Evolutionary conservation across 2,329 filamentous ascomycete species (phyloP), one percentile per base, ranked within the genome.

Genomic region (Claviceps sp.): DNA sequence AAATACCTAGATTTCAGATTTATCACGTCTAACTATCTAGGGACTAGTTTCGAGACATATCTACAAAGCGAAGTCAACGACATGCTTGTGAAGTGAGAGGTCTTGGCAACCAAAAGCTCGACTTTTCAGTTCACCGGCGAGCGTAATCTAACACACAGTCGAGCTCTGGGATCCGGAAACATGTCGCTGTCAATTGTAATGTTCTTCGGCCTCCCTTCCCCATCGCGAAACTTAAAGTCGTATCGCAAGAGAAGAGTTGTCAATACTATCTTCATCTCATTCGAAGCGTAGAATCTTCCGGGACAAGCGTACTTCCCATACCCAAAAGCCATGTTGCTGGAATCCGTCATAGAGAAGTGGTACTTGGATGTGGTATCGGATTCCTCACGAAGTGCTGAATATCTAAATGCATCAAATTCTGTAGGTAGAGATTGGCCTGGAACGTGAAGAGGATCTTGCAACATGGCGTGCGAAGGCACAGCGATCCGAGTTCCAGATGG

Each of bases 241-340:
- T 75, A 77, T 51, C 74, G 71, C 20, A 72, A 56, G 3, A 76
- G 49, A 39, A 77, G 56, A 53, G 74, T 68, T 2, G 71, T 64
- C 3, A 78, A 50, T 5, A 75, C 61, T 58, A 78, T 71, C 61
- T 78, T 78, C 20, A 75, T 63, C 59, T 75, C 72, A 47, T 72
- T 68, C 0, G 70, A 67, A 0, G 75, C 74, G 54, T 77, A 76
- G 61, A 78, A 77, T 1, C 74, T 66, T 0, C 44, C 44, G 34
- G 44, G 44, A 23, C 44, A 45, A 7, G 44, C 44, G 71, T 70
- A 50, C 74, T 71, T 66, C 2, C 77, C 77, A 54, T 77, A 71
- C 0, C 77, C 75, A 58, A 79, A 79, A 0, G 70, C 63, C 22
- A 78, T 59, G 56, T 74, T 71, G 11, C 64, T 60, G n/a, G 70